phyloP scores from a whole-genome alignment of 768 basidiomycete genomes.

The Filobasidium wieringae region DNA sequence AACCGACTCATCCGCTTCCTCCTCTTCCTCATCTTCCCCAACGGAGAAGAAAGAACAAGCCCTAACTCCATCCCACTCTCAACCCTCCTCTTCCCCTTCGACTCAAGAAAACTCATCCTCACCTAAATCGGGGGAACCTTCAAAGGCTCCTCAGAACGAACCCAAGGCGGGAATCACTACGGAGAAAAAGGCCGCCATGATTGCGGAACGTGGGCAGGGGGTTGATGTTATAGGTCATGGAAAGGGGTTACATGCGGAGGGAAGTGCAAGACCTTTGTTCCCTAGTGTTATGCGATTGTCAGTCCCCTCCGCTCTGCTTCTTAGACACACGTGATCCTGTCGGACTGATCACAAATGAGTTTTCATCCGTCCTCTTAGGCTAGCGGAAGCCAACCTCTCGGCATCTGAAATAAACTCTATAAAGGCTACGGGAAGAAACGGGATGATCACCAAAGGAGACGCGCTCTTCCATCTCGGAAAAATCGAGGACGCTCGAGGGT shows the following conservation, averaged over 20 bases:
- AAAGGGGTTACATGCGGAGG: not conserved
- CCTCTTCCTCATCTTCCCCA: constrained; percentile 4
- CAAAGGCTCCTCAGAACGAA: not conserved
- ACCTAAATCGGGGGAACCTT: not conserved
- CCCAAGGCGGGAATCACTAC: constrained; percentile 6
- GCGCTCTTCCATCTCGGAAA: constrained; percentile 75
- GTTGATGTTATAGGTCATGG: not conserved
- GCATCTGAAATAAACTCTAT: constrained; percentile 46
- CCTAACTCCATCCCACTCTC: constrained; percentile 30
- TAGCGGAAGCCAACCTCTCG: constrained; percentile 29
- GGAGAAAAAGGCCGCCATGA: constrained; percentile 7
- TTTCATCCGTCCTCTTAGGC: constrained; percentile 15
- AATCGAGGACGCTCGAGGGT: constrained; percentile 43
- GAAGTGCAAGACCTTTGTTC: constrained; percentile 45
- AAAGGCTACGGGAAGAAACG: constrained; percentile 76
- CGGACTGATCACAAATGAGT: not conserved
- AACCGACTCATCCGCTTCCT: constrained; percentile 8
- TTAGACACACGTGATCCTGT: too few species aligned
- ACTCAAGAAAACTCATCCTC: not conserved
- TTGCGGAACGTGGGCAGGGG: not conserved
- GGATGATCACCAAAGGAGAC: constrained; percentile 95
- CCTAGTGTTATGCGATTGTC: constrained; percentile 73
- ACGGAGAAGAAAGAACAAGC: not conserved
- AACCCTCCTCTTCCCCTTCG: constrained; percentile 19
- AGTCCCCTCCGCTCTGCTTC: constrained; percentile 12